Conservation (phyloP, 371 early-diverging fungal species). For the Neoconidiobolus thromboides region DNA sequence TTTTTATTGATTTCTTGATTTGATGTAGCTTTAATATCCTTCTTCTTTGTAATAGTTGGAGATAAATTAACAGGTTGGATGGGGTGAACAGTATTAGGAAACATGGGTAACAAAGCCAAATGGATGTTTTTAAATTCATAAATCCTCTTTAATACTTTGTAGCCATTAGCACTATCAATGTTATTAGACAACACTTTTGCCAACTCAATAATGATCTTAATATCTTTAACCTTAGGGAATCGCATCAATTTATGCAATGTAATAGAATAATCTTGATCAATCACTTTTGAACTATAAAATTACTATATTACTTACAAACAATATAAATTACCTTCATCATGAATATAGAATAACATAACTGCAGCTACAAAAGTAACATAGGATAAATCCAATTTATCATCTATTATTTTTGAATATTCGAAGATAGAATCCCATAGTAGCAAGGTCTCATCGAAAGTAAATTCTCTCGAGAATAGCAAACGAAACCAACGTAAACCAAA, state of each 20-base stretch:
- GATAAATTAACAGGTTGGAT: too few relatives aligned
- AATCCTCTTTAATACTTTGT: too few relatives aligned
- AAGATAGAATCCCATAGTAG: slow-evolving; percentile 80
- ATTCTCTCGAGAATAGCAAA: slow-evolving; percentile 80
- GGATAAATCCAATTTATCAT: slow-evolving; percentile 24
- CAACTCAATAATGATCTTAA: too few relatives aligned
- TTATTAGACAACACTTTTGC: too few relatives aligned
- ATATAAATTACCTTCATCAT: slow-evolving; percentile 43
- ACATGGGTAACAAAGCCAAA: too few relatives aligned
- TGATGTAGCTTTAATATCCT: too few relatives aligned
- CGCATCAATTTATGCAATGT: slow-evolving; percentile 62
- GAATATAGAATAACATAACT: slow-evolving; percentile 47
- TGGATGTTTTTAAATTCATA: too few relatives aligned
- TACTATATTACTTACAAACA: not conserved
- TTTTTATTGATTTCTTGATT: too few relatives aligned
- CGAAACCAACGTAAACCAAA: slow-evolving; percentile 89
- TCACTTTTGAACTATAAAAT: not conserved
- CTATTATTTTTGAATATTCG: slow-evolving; percentile 14
- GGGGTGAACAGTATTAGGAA: too few relatives aligned
- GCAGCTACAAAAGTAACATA: slow-evolving; percentile 62
- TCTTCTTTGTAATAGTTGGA: too few relatives aligned
- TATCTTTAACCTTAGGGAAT: slow-evolving; percentile 17
- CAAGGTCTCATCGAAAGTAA: slow-evolving; percentile 45
- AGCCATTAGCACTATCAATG: too few relatives aligned
- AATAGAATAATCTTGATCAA: slow-evolving; percentile 51